phyloP scores from a whole-genome alignment of 2,329 filamentous ascomycete species.

The Rosellinia necatrix region DNA sequence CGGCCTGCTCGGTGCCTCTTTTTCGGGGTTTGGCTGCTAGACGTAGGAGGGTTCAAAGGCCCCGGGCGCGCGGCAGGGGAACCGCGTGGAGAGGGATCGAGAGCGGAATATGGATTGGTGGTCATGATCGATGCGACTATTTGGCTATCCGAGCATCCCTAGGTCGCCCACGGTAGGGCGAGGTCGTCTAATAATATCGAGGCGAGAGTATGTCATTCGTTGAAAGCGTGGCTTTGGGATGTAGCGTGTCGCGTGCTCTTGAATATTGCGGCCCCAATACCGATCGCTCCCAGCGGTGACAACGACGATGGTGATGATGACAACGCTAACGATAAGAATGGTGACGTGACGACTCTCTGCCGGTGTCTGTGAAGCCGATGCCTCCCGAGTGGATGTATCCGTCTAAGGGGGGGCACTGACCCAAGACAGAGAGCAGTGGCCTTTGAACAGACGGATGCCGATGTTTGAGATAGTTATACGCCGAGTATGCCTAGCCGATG shows the following conservation, averaged over 20 bases:
- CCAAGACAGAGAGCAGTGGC: too few relatives aligned
- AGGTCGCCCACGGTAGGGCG: not conserved
- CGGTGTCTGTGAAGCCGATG: too few relatives aligned
- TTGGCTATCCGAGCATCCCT: not conserved
- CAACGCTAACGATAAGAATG: too few relatives aligned
- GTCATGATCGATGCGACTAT: constrained; percentile 19
- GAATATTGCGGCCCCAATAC: too few relatives aligned
- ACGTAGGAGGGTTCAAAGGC: constrained; percentile 10
- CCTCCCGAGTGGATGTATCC: too few relatives aligned
- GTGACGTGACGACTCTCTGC: too few relatives aligned
- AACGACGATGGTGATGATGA: too few relatives aligned
- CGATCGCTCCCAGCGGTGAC: too few relatives aligned
- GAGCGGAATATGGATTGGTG: constrained; percentile 56
- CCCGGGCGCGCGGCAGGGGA: constrained; percentile 6
- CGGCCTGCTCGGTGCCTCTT: constrained; percentile 73
- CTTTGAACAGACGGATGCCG: too few relatives aligned
- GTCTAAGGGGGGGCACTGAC: too few relatives aligned
- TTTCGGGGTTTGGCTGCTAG: constrained; percentile 42
- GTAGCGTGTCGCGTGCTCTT: not conserved
- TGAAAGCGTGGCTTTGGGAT: not conserved
- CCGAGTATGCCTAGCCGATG: too few relatives aligned
- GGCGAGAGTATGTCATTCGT: not conserved
- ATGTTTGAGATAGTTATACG: too few relatives aligned
- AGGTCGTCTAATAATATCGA: not conserved
- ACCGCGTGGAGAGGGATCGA: constrained; percentile 54